A percentile compares a stretch with the other conserved stretches of the same genome.
These are phyloP conservation scores for Cladosporium cucumerinum DNA, from an alignment of 2,329 filamentous ascomycete genomes.

Conservation along the genomic window DNA sequence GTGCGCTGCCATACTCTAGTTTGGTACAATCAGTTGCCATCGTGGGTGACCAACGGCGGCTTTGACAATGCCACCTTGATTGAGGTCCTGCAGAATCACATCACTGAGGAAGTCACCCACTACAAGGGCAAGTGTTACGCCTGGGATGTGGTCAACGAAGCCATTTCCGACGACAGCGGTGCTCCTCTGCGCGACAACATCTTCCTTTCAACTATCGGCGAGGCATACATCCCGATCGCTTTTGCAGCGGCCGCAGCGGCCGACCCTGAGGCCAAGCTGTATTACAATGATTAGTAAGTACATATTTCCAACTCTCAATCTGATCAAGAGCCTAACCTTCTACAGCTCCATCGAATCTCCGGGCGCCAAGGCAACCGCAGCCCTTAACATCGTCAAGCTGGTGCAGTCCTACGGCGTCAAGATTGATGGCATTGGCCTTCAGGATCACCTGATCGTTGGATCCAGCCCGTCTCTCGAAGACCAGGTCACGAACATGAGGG, in stretches of 20 bases:
- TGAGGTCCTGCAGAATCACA: constrained; percentile 57
- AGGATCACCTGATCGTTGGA: constrained; percentile 59
- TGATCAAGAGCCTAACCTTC: constrained; percentile 54
- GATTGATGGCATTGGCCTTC: constrained; percentile 62
- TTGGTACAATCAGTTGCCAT: constrained; percentile 54
- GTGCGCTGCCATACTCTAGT: constrained; percentile 62
- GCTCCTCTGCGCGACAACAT: constrained; percentile 52
- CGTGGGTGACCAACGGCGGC: constrained; percentile 45
- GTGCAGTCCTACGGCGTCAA: constrained; percentile 38
- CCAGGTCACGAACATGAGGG: constrained; percentile 46
- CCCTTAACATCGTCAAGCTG: constrained; percentile 35
- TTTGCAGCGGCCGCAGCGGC: constrained; percentile 56
- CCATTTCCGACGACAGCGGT: constrained; percentile 50
- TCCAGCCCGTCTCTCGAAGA: constrained; percentile 46
- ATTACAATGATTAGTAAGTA: constrained; percentile 62
- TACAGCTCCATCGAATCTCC: constrained; percentile 50
- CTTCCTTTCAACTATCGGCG: constrained; percentile 56
- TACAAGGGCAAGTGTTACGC: constrained; percentile 60
- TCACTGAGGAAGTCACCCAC: constrained; percentile 56
- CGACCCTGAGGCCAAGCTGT: constrained; percentile 56
- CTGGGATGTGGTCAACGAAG: constrained; percentile 67
- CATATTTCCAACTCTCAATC: background rate
- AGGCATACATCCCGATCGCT: constrained; percentile 56
- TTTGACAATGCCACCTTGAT: constrained; percentile 61
- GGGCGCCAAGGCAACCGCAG: constrained; percentile 45